These are phyloP conservation scores for Rhodotorula sp. DNA, from an alignment of 1,284 basidiomycete genomes.

Conservation along the genomic window DNA sequence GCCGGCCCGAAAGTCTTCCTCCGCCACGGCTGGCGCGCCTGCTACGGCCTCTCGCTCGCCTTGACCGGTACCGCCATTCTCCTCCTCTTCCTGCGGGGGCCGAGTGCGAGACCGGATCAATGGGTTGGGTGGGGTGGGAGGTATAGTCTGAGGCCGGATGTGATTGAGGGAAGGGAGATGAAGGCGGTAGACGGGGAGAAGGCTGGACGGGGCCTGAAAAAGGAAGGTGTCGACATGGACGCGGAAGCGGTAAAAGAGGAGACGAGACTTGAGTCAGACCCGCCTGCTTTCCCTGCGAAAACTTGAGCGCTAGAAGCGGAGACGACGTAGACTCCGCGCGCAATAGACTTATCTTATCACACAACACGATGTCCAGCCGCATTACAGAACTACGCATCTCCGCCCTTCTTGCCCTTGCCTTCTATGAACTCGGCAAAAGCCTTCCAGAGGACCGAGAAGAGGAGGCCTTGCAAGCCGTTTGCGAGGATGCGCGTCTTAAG, in stretches of 20 bases:
- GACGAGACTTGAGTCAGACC: not conserved
- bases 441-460: slow-evolving; percentile 82
- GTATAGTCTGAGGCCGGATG: slow-evolving; percentile 12
- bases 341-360: not conserved
- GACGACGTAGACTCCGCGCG: not conserved
- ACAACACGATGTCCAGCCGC: not conserved
- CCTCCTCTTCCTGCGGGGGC: slow-evolving; percentile 3
- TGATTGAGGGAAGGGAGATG: not conserved
- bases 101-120: not conserved
- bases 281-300: not conserved
- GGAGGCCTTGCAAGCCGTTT: slow-evolving; percentile 79
- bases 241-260: not conserved
- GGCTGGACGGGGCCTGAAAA: not conserved
- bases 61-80: slow-evolving; percentile 2
- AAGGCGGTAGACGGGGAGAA: not conserved
- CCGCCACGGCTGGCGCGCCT: slow-evolving; percentile 18
- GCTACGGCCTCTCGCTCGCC: slow-evolving; percentile 11
- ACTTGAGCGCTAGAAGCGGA: not conserved
- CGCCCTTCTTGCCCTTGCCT: not conserved
- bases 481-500: slow-evolving; percentile 67
- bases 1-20: slow-evolving; percentile 21
- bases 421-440: slow-evolving; percentile 62
- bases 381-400: not conserved
- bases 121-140: slow-evolving; percentile 24
- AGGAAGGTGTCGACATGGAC: not conserved